These are phyloP conservation scores for Fomitopsis betulina DNA, from an alignment of 1,284 basidiomycete genomes.

Conservation along the genomic window DNA sequence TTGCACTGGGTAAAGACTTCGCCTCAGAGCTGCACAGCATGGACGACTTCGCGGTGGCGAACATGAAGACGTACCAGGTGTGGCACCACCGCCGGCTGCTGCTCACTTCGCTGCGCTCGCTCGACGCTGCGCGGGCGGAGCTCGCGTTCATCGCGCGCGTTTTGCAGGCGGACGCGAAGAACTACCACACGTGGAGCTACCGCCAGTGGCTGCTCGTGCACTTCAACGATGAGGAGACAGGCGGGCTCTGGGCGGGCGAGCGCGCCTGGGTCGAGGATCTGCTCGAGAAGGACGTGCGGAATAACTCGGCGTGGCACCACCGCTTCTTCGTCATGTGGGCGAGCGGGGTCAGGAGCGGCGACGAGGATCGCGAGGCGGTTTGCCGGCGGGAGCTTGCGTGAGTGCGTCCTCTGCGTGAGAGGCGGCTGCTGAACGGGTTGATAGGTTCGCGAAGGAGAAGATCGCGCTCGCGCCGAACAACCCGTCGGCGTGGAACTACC, in stretches of 20 bases:
- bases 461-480: constrained; percentile 90
- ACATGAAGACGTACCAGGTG: constrained; percentile 93
- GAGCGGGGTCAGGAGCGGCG: constrained; percentile 53
- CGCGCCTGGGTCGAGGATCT: constrained; percentile 74
- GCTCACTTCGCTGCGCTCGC: constrained; percentile 46
- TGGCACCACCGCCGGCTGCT: constrained; percentile 95
- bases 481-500: constrained; percentile 91
- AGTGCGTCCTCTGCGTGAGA: constrained; percentile 24
- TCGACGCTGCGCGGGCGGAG: constrained; percentile 46
- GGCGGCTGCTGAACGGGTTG: constrained; percentile 1
- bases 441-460: constrained; percentile 63
- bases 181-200: constrained; percentile 96
- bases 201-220: constrained; percentile 88
- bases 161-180: constrained; percentile 79
- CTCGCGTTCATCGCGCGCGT: constrained; percentile 74
- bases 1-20: constrained; percentile 64
- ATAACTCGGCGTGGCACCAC: constrained; percentile 99
- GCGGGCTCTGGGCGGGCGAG: constrained; percentile 71
- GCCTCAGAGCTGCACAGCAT: constrained; percentile 76
- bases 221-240: constrained; percentile 54
- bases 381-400: constrained; percentile 69
- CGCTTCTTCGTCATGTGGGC: constrained; percentile 91
- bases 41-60: constrained; percentile 77
- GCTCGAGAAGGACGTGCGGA: constrained; percentile 78
- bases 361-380: constrained; percentile 53